Evolutionary conservation across 2,329 filamentous ascomycete species (phyloP).

Genomic region (Alternaria dauci): DNA sequence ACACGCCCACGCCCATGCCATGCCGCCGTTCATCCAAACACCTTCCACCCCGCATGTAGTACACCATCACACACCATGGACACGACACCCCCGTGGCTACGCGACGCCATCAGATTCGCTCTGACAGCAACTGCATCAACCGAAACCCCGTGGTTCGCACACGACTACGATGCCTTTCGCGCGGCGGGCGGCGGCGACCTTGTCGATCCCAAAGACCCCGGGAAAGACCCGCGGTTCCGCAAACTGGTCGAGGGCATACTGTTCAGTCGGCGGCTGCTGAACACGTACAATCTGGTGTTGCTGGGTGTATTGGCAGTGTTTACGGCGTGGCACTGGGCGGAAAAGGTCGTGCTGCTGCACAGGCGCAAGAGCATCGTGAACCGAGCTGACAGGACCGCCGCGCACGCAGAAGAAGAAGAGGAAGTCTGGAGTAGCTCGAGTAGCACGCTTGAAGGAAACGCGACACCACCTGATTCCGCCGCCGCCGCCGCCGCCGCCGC

Average conservation of each 20-base stretch:
- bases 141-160: constrained; percentile 23
- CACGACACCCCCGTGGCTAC: constrained; percentile 29
- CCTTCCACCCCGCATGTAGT: constrained; percentile 2
- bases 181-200: constrained; percentile 21
- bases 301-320: constrained; percentile 49
- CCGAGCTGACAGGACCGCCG: background rate
- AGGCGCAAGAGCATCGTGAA: constrained; percentile 18
- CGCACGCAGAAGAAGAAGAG: constrained; percentile 8
- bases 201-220: constrained; percentile 42
- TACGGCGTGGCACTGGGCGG: constrained; percentile 49
- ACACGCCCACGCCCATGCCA: constrained; percentile 2
- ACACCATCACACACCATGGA: constrained; percentile 12
- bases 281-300: constrained; percentile 53
- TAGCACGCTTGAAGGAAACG: constrained; percentile 49
- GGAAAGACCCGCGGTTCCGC: constrained; percentile 47
- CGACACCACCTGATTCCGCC: constrained; percentile 41
- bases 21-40: constrained; percentile 4
- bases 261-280: constrained; percentile 50
- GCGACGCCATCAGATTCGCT: constrained; percentile 34
- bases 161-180: constrained; percentile 10
- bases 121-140: constrained; percentile 36
- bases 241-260: constrained; percentile 50
- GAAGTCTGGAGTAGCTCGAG: constrained; percentile 51
- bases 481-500: constrained; percentile 6
- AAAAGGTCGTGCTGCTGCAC: constrained; percentile 32